Base-by-base conservation (phyloP, 495 filamentous ascomycete genomes). In the Xylaria bambusicola region DNA sequence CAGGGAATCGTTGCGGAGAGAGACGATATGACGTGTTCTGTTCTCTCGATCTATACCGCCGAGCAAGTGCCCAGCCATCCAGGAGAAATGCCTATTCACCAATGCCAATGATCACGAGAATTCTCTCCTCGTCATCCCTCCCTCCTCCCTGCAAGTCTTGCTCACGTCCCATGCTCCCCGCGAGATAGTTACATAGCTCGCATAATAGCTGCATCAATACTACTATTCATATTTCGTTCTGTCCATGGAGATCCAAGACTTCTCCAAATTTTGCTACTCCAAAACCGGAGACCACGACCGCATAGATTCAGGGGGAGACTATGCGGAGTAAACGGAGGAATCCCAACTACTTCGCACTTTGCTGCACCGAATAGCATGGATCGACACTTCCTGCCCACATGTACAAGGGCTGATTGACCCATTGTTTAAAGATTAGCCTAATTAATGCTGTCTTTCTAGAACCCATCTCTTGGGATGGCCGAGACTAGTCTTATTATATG, bases 351-450 rank as follows among this genome's bases (percentile, higher is more conserved):
- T 48, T 56, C 53, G 53, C 31, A 38, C 13, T 21, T 47, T 42
- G 47, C 44, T 56, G 7, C 26, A 47, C 53, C 53, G 53, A 56
- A 38, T 21, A 26, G 12, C 6, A 44, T 54, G 33, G 12, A 46
- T 26, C 27, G 12, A 26, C 42, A 17, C 27, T 6, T 46, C 41
- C 18, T 36, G 4, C 23, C 38, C 15, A 44, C 20, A 13, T 26
- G 17, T 47, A 24, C 29, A 48, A 56, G 53, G n/a, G 42, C 18
- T 36, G 17, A 56, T 35, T 7, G 41, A 38, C 53, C 41, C 41
- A 38, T 47, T 12, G 20, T 47, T 29, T 36, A 27, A 31, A 23
- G 10, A 56, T 56, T 56, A 56, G 53, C 41, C 53, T 56, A 56
- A 56, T 47, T 56, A n/a, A 24, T 1, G 20, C 6, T 36, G 17